A percentile compares a stretch with the other conserved stretches of the same genome.
phyloP scores from a whole-genome alignment of 768 basidiomycete genomes.

The Boletus rubropictus region DNA sequence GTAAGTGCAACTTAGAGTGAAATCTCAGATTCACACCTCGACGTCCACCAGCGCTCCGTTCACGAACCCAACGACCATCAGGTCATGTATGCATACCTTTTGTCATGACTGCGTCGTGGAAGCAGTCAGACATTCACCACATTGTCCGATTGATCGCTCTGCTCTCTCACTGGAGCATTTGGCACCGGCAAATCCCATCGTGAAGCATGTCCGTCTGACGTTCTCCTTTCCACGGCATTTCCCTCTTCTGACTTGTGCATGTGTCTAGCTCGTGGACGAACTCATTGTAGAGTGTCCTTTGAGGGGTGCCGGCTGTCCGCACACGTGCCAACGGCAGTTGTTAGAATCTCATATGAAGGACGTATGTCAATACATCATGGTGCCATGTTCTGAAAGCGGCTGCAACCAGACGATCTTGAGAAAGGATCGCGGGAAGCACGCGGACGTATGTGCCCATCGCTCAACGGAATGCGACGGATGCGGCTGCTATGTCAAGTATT shows the following conservation, averaged over 20 bases:
- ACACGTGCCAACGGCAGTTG: constrained; percentile 63
- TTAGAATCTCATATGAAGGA: constrained; percentile 58
- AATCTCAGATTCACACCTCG: constrained; percentile 7
- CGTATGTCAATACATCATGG: constrained; percentile 51
- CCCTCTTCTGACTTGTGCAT: constrained; percentile 3
- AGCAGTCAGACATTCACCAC: constrained; percentile 59
- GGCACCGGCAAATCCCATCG: constrained; percentile 62
- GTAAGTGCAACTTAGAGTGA: constrained; percentile 29
- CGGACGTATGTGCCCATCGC: constrained; percentile 34
- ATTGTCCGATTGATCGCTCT: constrained; percentile 83
- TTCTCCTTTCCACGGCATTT: constrained; percentile 1
- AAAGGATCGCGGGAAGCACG: constrained; percentile 43
- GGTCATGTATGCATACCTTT: constrained; percentile 79
- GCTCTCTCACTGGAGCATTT: constrained; percentile 56
- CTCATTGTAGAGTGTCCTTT: constrained; percentile 69
- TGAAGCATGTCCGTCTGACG: constrained; percentile 46
- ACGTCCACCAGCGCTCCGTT: constrained; percentile 54
- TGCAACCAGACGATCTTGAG: constrained; percentile 43
- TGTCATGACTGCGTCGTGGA: constrained; percentile 75
- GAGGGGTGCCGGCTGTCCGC: constrained; percentile 49
- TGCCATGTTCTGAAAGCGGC: constrained; percentile 43
- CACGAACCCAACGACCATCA: constrained; percentile 66
- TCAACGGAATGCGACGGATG: constrained; percentile 38
- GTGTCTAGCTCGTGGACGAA: constrained; percentile 72
- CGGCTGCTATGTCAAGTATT: constrained; percentile 29